These are phyloP conservation scores for Narthecium ossifragum DNA, from an alignment of 106 monocot genomes.

Conservation along the genomic window DNA sequence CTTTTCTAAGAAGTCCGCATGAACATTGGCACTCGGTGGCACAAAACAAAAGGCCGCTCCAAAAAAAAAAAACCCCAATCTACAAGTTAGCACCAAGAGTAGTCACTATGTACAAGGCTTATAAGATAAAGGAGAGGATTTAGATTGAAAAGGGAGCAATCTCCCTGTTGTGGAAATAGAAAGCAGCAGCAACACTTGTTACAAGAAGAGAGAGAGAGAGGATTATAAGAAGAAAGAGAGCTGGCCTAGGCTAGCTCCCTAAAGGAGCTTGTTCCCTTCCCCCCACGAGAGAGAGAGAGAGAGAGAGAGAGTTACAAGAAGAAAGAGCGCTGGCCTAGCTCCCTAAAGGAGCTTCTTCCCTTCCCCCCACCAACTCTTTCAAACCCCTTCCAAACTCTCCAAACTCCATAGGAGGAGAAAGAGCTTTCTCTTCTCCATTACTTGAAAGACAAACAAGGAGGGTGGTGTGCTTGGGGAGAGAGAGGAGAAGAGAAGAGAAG, in stretches of 20 bases:
- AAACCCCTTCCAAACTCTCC: background rate
- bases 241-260: too few species aligned
- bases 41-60: too few species aligned
- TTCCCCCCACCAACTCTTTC: background rate
- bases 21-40: too few species aligned
- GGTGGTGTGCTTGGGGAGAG: background rate
- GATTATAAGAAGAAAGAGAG: background rate
- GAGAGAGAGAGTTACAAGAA: too few species aligned
- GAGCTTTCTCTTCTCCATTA: background rate
- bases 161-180: constrained; percentile 23
- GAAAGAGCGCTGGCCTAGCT: background rate
- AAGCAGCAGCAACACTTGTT: constrained; percentile 25
- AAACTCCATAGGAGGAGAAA: background rate
- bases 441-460: constrained; percentile 8
- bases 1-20: too few species aligned
- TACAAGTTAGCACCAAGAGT: too few species aligned
- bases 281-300: too few species aligned
- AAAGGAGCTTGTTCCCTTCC: too few species aligned
- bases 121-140: too few species aligned
- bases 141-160: constrained; percentile 20
- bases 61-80: too few species aligned
- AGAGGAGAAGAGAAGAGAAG: background rate
- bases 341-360: too few species aligned
- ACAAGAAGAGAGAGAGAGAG: constrained; percentile 12
- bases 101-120: too few species aligned